Percentiles rank a stretch among this genome's conserved stretches.
These are phyloP conservation scores for Pelargonium myrrhifolium DNA, from an alignment of 441 rosid species.

Conservation along the genomic window DNA sequence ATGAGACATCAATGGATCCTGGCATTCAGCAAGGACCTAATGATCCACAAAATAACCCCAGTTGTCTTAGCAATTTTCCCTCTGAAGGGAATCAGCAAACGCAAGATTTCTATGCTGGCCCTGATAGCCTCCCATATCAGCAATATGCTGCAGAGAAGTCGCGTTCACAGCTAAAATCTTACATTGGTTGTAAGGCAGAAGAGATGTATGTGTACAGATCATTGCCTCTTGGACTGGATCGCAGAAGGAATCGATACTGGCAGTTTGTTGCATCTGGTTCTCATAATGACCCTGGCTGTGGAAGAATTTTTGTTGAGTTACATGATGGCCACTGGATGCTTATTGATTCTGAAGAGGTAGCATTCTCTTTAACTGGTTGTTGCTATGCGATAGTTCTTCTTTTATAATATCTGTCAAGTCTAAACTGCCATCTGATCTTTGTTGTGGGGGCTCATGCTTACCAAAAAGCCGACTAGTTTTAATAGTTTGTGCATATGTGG, in stretches of 20 bases:
- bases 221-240: constrained; percentile 83
- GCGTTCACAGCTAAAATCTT: constrained; percentile 59
- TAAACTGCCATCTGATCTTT: neutral
- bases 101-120: constrained; percentile 49
- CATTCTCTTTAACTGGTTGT: neutral
- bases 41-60: constrained; percentile 43
- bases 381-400: constrained; percentile 8
- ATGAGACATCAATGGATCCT: constrained; percentile 42
- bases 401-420: neutral
- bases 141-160: constrained; percentile 61
- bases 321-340: constrained; percentile 72
- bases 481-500: neutral
- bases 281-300: constrained; percentile 68
- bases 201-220: constrained; percentile 66
- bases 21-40: constrained; percentile 34
- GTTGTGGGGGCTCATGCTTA: neutral
- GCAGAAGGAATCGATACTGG: constrained; percentile 82
- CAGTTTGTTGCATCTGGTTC: constrained; percentile 70
- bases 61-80: constrained; percentile 30
- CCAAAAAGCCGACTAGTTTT: neutral
- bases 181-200: constrained; percentile 74
- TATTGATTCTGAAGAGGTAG: constrained; percentile 72
- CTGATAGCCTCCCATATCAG: constrained; percentile 44
- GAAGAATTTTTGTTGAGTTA: constrained; percentile 71
- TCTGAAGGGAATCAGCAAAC: constrained; percentile 45